Evolutionary conservation across 768 basidiomycete species (phyloP).

Genomic region (Amanita jacksonii): DNA sequence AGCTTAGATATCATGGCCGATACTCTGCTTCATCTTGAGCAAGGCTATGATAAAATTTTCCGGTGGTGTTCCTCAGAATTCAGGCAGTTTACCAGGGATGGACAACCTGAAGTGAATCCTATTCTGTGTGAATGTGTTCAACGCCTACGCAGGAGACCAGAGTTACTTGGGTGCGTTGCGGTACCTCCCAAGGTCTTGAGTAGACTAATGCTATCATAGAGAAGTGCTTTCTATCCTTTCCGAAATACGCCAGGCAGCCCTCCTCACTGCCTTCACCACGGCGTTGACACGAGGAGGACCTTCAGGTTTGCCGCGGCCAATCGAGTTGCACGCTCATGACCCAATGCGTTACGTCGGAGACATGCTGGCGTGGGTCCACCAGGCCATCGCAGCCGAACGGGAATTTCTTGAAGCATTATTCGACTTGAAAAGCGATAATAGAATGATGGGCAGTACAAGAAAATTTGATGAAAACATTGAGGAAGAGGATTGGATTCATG

Average conservation of each 20-base stretch:
- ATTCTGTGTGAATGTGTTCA: conserved; percentile 64
- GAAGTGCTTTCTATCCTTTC: conserved; percentile 74
- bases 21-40: conserved; percentile 76
- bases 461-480: conserved; percentile 40
- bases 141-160: conserved; percentile 68
- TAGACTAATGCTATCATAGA: conserved; percentile 14
- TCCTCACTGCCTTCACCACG: conserved; percentile 74
- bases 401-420: conserved; percentile 91
- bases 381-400: conserved; percentile 87
- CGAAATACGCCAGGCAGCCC: conserved; percentile 70
- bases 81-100: conserved; percentile 64
- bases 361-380: conserved; percentile 98
- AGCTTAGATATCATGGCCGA: conserved; percentile 86
- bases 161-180: conserved; percentile 57
- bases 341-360: conserved; percentile 95
- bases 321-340: conserved; percentile 97
- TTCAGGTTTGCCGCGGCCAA: conserved; percentile 79
- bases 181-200: conserved; percentile 6
- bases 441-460: conserved; percentile 73
- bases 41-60: conserved; percentile 82
- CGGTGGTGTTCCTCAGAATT: conserved; percentile 85
- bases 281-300: conserved; percentile 86
- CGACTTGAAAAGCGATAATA: conserved; percentile 47
- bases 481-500: conserved; percentile 72
- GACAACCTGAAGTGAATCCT: conserved; percentile 56